These are phyloP conservation scores for Fusarium keratoplasticum DNA, from an alignment of 2,329 filamentous ascomycete species.

Conservation along the genomic window DNA sequence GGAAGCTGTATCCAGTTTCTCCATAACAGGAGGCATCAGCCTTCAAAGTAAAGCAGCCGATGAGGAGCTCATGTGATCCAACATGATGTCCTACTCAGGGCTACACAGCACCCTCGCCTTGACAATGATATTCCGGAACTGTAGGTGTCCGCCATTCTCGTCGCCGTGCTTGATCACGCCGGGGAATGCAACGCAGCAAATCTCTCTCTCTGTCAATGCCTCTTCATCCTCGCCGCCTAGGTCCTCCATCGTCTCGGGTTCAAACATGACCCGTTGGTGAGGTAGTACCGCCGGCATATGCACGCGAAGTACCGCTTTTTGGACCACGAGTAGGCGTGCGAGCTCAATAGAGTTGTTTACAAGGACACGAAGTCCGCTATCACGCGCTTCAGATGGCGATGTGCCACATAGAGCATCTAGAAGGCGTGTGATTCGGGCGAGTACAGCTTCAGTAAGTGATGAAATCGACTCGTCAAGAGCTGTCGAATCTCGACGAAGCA, in stretches of 20 bases:
- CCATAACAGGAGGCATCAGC: background rate
- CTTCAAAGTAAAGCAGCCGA: background rate
- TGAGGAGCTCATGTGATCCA: background rate
- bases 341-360: conserved; percentile 66
- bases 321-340: conserved; percentile 66
- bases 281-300: conserved; percentile 65
- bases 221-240: conserved; percentile 72
- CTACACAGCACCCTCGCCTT: conserved; percentile 75
- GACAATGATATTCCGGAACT: conserved; percentile 72
- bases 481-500: conserved; percentile 66
- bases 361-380: conserved; percentile 65
- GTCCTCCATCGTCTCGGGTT: conserved; percentile 72
- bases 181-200: conserved; percentile 73
- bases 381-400: conserved; percentile 56
- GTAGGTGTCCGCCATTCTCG: conserved; percentile 70
- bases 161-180: conserved; percentile 73
- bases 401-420: conserved; percentile 62
- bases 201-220: conserved; percentile 61
- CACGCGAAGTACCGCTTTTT: conserved; percentile 68
- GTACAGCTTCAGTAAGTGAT: conserved; percentile 55
- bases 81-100: conserved; percentile 50
- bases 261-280: conserved; percentile 67
- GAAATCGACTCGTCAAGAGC: conserved; percentile 60
- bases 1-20: background rate
- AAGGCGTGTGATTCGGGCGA: conserved; percentile 61